Evolutionary conservation across 2,329 filamentous ascomycete species (phyloP).

Genomic region (Lizonia empirigonia): DNA sequence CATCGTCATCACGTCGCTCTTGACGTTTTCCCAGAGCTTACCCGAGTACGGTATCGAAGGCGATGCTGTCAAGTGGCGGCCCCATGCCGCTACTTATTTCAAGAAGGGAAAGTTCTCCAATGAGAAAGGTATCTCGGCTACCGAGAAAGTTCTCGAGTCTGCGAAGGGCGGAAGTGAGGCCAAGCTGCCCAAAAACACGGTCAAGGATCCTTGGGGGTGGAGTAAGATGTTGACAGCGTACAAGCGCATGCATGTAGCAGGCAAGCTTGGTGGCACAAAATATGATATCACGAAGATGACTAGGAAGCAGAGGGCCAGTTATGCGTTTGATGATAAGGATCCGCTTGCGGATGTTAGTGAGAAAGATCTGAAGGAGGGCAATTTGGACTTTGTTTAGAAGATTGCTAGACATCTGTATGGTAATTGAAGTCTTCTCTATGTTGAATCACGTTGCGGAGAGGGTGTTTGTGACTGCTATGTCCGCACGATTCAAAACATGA

Average conservation of each 20-base stretch:
- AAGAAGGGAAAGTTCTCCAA: conserved; percentile 13
- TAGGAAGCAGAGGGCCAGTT: conserved; percentile 15
- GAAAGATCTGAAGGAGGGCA: conserved; percentile 15
- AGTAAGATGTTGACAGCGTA: conserved; percentile 7
- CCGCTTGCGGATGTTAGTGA: conserved; percentile 16
- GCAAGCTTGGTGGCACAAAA: conserved; percentile 13
- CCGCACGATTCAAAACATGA: no score
- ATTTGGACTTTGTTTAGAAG: conserved; percentile 5
- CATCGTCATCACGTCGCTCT: conserved; percentile 14
- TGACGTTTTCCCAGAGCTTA: conserved; percentile 6
- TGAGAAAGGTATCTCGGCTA: conserved; percentile 13
- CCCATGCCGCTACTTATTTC: conserved; percentile 18
- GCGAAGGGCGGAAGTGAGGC: background rate
- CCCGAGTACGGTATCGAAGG: conserved; percentile 11
- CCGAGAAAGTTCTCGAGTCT: conserved; percentile 13
- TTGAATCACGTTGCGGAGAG: no score
- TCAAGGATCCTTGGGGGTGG: conserved; percentile 22
- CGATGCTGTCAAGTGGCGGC: conserved; percentile 14
- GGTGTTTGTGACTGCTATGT: no score
- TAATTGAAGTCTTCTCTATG: no score
- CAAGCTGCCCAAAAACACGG: background rate
- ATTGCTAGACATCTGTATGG: background rate
- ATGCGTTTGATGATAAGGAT: conserved; percentile 17
- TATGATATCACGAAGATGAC: conserved; percentile 24
- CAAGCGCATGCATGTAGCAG: background rate